phyloP scores from a whole-genome alignment of 2,329 filamentous ascomycete genomes.

The Rutstroemia sp. region DNA sequence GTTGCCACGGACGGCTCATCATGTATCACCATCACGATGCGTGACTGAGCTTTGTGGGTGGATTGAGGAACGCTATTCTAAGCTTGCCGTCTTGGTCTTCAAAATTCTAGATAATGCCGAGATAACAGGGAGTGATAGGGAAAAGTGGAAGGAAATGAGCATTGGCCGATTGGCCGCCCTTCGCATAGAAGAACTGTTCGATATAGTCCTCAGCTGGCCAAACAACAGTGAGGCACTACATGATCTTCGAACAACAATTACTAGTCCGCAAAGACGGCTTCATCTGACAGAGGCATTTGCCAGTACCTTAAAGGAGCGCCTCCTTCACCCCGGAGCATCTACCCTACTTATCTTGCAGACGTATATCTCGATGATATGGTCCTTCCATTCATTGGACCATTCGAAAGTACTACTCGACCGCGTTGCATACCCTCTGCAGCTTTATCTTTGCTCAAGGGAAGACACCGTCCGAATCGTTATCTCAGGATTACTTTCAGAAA shows the following conservation, averaged over 20 bases:
- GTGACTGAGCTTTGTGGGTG: constrained; percentile 55
- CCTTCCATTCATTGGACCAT: constrained; percentile 67
- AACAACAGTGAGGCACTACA: constrained; percentile 63
- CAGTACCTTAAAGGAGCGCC: constrained; percentile 52
- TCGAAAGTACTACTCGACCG: constrained; percentile 71
- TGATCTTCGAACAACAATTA: constrained; percentile 65
- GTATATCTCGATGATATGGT: constrained; percentile 73
- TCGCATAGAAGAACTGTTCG: constrained; percentile 66
- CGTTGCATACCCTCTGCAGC: constrained; percentile 63
- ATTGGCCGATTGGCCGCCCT: constrained; percentile 60
- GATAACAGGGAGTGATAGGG: constrained; percentile 49
- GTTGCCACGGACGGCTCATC: constrained; percentile 25
- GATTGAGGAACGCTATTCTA: constrained; percentile 60
- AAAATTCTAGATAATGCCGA: constrained; percentile 28
- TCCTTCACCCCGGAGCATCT: constrained; percentile 69
- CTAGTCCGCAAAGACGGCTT: constrained; percentile 58
- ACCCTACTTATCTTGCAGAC: constrained; percentile 69
- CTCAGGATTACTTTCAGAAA: constrained; percentile 60
- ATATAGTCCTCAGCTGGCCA: constrained; percentile 73
- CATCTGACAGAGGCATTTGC: constrained; percentile 66
- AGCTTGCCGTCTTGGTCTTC: constrained; percentile 56
- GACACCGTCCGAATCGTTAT: constrained; percentile 75
- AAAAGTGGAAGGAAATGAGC: constrained; percentile 65
- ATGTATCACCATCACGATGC: constrained; percentile 43
- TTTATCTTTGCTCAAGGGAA: constrained; percentile 70